phyloP scores from a whole-genome alignment of 345 rosid species.

The Populus tremula region DNA sequence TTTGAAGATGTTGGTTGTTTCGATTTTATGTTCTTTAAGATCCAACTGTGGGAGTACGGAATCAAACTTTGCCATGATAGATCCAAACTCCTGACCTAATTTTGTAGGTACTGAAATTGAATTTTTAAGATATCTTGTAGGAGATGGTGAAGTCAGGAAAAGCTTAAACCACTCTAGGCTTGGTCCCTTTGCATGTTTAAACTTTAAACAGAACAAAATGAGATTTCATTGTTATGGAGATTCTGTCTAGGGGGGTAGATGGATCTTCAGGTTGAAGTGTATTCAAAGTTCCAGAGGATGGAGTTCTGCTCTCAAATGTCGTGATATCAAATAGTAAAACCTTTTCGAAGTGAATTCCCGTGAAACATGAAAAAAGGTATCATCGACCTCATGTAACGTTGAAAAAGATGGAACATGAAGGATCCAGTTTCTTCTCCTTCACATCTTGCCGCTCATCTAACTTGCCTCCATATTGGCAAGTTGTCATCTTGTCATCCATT shows the following conservation, averaged over 20 bases:
- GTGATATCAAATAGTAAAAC: background rate
- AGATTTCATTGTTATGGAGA: background rate
- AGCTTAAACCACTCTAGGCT: background rate
- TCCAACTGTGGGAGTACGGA: background rate
- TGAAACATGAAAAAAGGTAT: background rate
- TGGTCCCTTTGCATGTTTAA: background rate
- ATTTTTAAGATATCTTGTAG: background rate
- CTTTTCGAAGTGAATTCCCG: background rate
- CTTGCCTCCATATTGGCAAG: background rate
- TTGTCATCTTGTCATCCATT: too few species aligned
- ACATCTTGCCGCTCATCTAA: background rate
- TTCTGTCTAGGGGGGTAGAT: background rate
- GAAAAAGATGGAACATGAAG: background rate
- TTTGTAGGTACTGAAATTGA: background rate
- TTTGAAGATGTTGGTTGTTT: too few species aligned
- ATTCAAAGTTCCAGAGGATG: background rate
- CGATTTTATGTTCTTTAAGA: background rate
- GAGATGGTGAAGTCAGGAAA: background rate
- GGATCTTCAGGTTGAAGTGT: background rate
- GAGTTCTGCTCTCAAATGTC: background rate
- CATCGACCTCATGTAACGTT: background rate
- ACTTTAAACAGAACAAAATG: background rate
- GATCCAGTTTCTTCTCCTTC: background rate
- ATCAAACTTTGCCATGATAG: background rate
- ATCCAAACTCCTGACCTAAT: background rate